Conservation (phyloP, 2,329 filamentous ascomycete species). For the Zopfia rhizophila region DNA sequence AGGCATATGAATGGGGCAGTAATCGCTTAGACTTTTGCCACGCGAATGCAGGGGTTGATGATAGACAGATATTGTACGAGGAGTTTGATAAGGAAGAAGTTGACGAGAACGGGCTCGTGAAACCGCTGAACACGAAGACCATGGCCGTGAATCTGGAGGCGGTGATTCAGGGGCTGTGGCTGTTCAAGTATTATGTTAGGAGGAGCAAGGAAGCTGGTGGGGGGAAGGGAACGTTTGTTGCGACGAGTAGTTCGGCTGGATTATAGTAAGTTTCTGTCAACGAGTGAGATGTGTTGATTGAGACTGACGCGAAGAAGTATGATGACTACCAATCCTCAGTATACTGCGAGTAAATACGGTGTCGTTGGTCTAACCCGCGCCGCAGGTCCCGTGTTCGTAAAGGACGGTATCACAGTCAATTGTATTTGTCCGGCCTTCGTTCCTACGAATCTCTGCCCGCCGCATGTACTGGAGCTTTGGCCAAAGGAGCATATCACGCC, state of each 20-base stretch:
- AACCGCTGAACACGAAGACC: conserved; percentile 50
- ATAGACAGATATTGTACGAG: conserved; percentile 51
- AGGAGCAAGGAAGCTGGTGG: conserved; percentile 49
- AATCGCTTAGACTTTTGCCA: conserved; percentile 55
- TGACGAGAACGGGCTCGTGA: conserved; percentile 50
- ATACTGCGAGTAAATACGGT: conserved; percentile 56
- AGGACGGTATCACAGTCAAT: conserved; percentile 52
- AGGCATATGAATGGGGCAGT: conserved; percentile 55
- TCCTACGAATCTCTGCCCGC: conserved; percentile 51
- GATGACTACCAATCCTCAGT: conserved; percentile 52
- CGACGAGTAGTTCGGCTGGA: conserved; percentile 51
- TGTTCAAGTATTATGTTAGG: conserved; percentile 56
- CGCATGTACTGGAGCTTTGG: conserved; percentile 49
- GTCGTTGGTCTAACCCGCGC: conserved; percentile 53
- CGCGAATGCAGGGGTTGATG: conserved; percentile 57
- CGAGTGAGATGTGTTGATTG: background rate
- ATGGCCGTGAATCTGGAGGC: conserved; percentile 55
- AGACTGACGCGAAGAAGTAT: conserved; percentile 14
- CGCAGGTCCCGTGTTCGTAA: conserved; percentile 45
- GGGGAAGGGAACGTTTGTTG: conserved; percentile 50
- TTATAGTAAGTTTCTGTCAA: conserved; percentile 42
- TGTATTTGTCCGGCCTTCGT: conserved; percentile 55
- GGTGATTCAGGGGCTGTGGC: conserved; percentile 55
- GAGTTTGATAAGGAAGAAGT: conserved; percentile 34
- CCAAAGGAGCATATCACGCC: conserved; percentile 54